Evolutionary conservation across 495 filamentous ascomycete species (phyloP), one percentile per base, ranked within the genome.

Genomic region (Neurospora sp.): DNA sequence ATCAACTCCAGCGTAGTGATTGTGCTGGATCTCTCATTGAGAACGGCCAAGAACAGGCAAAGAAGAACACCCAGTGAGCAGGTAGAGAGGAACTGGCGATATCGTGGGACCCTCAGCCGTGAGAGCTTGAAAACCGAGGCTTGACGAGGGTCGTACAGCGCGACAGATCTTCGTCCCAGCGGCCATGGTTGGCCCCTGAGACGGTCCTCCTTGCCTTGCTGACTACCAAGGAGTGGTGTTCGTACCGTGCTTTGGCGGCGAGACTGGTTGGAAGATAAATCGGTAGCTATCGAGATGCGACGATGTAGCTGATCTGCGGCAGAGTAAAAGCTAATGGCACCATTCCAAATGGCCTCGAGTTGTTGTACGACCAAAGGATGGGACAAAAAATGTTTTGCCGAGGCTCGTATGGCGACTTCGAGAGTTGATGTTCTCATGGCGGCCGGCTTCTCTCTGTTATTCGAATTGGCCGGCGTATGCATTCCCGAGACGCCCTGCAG

Each of bases 321-420:
- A 6, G 92, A 94, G 82, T 97, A 91, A 78, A 98, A 97, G 59
- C 95, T 93, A 71, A 98, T 93, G 9, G 91, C 94, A 4, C 94
- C 94, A 31, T 93, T 94, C 94, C 94, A 98, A 66, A 98, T 96
- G 66, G 94, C 94, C 80, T 97, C 93, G 20, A 98, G 86, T 79
- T 97, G 94, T 81, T 96, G 92, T 6, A 97, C 90, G 4, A 97
- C 93, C 5, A 96, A 85, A 2, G 94, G 94, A 77, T 98, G 94
- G 9, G 94, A 90, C 10, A 98, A 82, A 74, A 98, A 97, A 69
- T 91, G 89, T 82, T 98, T 97, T 7, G 94, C 91, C 76, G 95
- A 87, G 14, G 94, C 93, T 72, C 93, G 89, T 79, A 98, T 97
- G 71, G 94, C 94, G 48, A 97, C 87, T 82, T 97, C 94, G 16